phyloP scores from a whole-genome alignment of 257 asterid species.

The Nicotiana undulata region DNA sequence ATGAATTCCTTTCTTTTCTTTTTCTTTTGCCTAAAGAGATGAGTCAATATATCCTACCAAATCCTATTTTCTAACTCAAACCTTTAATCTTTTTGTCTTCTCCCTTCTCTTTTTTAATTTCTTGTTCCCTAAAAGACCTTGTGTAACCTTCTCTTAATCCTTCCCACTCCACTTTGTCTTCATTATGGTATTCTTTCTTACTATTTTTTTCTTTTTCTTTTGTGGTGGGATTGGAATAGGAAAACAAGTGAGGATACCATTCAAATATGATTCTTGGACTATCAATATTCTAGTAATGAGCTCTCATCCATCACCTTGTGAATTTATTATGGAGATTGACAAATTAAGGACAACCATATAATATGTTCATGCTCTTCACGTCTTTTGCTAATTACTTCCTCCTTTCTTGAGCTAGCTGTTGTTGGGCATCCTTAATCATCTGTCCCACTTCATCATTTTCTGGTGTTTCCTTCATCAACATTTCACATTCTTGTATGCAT shows the following conservation, averaged over 20 bases:
- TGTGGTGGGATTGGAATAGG: background rate
- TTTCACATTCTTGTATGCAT: conserved; percentile 55
- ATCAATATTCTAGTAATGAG: background rate
- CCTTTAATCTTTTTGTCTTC: background rate
- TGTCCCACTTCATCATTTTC: conserved; percentile 41
- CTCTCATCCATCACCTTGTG: background rate
- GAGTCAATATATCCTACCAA: background rate
- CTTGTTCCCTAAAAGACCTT: conserved; percentile 1
- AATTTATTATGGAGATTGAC: background rate
- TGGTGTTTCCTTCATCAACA: conserved; percentile 38
- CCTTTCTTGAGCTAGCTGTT: conserved; percentile 23
- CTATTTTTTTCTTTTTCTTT: background rate
- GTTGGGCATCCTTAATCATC: conserved; percentile 41
- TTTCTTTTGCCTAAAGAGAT: background rate
- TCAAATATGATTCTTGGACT: background rate
- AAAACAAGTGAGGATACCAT: background rate
- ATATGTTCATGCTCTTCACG: conserved; percentile 4
- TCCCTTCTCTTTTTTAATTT: background rate
- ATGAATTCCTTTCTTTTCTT: background rate
- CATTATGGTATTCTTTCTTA: background rate
- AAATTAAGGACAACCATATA: background rate
- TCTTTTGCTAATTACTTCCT: conserved; percentile 4
- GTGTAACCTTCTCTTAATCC: background rate
- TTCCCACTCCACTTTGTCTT: background rate
- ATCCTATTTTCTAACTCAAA: conserved; percentile 3